Percentiles rank a stretch among this genome's conserved stretches.
These are phyloP conservation scores for Rosa rugosa DNA, from an alignment of 306 rosid species.

Conservation along the genomic window DNA sequence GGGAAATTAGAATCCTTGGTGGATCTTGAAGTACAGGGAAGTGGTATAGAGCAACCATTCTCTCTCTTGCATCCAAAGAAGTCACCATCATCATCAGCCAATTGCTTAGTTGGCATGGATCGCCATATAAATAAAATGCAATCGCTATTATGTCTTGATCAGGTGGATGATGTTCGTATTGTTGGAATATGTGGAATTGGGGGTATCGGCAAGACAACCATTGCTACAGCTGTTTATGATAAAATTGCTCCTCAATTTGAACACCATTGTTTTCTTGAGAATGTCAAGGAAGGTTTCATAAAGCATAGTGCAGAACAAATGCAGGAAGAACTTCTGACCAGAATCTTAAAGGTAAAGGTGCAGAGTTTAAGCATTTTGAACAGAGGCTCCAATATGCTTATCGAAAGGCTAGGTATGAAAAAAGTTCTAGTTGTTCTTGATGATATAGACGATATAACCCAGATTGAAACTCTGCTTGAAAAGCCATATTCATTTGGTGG, in stretches of 20 bases:
- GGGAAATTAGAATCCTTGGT: not conserved
- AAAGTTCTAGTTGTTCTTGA: not conserved
- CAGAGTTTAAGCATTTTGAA: not conserved
- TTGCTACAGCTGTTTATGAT: not conserved
- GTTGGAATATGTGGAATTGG: slow-evolving; percentile 19
- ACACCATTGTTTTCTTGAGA: slow-evolving; percentile 7
- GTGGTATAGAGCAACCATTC: not conserved
- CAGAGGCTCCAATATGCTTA: not conserved
- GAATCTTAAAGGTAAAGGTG: not conserved
- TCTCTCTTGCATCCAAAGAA: not conserved
- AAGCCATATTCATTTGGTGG: not conserved
- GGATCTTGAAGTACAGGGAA: not conserved
- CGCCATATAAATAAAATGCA: not conserved
- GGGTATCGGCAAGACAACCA: not conserved
- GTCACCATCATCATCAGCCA: not conserved
- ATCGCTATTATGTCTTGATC: not conserved
- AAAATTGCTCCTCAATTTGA: not conserved
- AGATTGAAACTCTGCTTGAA: not conserved
- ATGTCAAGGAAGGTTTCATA: slow-evolving; percentile 1
- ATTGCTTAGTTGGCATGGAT: slow-evolving; percentile 15
- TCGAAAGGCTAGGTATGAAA: not conserved
- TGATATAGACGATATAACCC: not conserved
- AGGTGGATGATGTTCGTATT: not conserved
- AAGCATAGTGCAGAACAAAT: not conserved
- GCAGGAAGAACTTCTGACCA: not conserved